These are phyloP conservation scores for Somion occarium DNA, from an alignment of 1,284 basidiomycete species.

Conservation along the genomic window DNA sequence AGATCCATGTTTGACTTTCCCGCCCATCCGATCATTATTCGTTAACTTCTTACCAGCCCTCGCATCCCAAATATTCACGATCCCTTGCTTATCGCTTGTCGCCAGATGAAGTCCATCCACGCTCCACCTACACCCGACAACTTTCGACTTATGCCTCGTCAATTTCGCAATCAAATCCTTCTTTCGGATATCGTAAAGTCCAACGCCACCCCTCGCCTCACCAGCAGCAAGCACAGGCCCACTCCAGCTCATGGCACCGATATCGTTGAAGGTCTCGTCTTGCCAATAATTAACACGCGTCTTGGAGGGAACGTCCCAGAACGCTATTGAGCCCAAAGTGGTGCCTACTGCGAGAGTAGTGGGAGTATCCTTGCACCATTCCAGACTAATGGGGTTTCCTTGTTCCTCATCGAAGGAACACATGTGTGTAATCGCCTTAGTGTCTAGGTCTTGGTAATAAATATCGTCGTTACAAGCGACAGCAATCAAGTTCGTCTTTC, in stretches of 20 bases:
- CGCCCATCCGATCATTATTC: constrained; percentile 28
- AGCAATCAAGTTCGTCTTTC: constrained; percentile 35
- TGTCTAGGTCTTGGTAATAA: constrained; percentile 45
- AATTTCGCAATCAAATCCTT: constrained; percentile 25
- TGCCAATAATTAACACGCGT: constrained; percentile 31
- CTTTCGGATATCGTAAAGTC: constrained; percentile 34
- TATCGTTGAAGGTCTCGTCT: constrained; percentile 27
- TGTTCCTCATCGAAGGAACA: constrained; percentile 27
- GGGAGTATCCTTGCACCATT: constrained; percentile 32
- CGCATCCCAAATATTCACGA: constrained; percentile 42
- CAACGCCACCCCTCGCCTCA: constrained; percentile 33
- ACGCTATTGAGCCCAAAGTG: constrained; percentile 32
- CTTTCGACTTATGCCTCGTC: constrained; percentile 34
- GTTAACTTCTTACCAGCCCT: constrained; percentile 31
- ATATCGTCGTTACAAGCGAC: constrained; percentile 43
- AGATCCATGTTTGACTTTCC: constrained; percentile 48
- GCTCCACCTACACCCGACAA: constrained; percentile 43
- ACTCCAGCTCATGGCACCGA: constrained; percentile 40
- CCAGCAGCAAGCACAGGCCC: constrained; percentile 37
- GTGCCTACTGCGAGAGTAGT: constrained; percentile 36
- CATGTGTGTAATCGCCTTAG: constrained; percentile 38
- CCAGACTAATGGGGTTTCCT: constrained; percentile 27
- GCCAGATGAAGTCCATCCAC: constrained; percentile 38
- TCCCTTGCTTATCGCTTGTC: constrained; percentile 37
- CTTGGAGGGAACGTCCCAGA: constrained; percentile 35